These are phyloP conservation scores for Ophiostoma perfectum DNA, from an alignment of 2,329 filamentous ascomycete genomes.

Conservation along the genomic window DNA sequence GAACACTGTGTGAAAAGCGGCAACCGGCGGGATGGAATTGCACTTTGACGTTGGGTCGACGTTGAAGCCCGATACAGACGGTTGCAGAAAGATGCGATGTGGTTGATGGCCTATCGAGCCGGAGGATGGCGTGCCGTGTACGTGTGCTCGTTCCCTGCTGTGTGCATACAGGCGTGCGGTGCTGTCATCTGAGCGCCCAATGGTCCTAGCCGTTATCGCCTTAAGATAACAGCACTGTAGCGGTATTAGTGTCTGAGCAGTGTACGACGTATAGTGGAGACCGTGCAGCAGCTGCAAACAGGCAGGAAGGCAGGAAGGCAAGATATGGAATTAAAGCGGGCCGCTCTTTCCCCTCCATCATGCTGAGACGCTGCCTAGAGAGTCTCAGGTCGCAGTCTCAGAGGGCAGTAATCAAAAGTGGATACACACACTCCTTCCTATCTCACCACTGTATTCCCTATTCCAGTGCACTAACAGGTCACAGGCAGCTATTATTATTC, in stretches of 20 bases:
- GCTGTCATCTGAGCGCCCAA: not conserved
- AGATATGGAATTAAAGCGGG: conserved; percentile 1
- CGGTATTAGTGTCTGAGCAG: not conserved
- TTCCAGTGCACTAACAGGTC: not conserved
- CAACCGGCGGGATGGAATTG: not conserved
- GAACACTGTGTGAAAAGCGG: no score
- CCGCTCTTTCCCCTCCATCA: no score
- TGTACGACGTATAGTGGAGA: not conserved
- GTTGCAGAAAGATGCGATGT: not conserved
- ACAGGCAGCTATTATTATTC: not conserved
- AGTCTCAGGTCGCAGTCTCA: conserved; percentile 1
- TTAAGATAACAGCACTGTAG: not conserved
- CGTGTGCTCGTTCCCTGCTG: not conserved
- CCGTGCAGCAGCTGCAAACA: conserved; percentile 1
- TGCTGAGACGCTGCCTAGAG: not conserved
- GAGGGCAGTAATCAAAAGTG: not conserved
- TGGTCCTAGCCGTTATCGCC: no score
- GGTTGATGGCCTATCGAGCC: not conserved
- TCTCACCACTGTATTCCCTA: no score
- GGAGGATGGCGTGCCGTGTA: not conserved
- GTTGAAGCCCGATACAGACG: conserved; percentile 5
- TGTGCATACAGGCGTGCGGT: not conserved
- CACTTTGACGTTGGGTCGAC: not conserved
- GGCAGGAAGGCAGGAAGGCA: not conserved
- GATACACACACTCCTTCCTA: not conserved